A percentile compares a stretch with the other conserved stretches of the same genome.
Conservation (phyloP, 1,284 basidiomycete genomes). For the Golubevia pallescens region DNA sequence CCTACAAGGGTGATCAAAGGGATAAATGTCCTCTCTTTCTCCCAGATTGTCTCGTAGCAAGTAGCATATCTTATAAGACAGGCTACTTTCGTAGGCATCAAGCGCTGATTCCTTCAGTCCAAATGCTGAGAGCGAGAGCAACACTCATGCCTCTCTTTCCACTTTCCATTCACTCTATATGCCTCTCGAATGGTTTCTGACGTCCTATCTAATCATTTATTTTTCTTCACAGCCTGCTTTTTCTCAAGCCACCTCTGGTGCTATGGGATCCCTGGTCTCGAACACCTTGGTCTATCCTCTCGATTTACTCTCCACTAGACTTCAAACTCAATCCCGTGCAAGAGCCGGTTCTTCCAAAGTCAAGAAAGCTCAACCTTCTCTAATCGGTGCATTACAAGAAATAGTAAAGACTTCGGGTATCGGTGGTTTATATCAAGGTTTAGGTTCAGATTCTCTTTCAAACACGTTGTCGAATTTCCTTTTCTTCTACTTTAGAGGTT, state of each 20-base stretch:
- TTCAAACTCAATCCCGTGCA: constrained; percentile 20
- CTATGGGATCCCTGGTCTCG: constrained; percentile 65
- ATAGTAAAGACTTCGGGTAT: constrained; percentile 37
- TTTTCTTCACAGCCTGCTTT: no score
- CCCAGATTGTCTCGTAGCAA: no score
- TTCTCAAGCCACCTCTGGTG: constrained; percentile 66
- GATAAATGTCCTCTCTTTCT: no score
- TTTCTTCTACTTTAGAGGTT: constrained; percentile 52
- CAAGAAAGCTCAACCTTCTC: constrained; percentile 11
- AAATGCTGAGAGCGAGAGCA: no score
- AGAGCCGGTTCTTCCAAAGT: constrained; percentile 15
- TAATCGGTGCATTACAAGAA: constrained; percentile 26
- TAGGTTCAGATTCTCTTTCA: constrained; percentile 65
- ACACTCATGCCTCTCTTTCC: no score
- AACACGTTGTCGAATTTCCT: constrained; percentile 65
- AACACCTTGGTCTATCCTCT: constrained; percentile 68
- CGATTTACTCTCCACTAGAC: constrained; percentile 66
- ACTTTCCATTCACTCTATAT: no score
- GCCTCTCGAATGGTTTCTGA: no score
- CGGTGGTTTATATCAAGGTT: constrained; percentile 60
- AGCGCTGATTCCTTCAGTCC: no score
- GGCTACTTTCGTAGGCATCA: no score
- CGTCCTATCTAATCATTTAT: no score
- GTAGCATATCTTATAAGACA: no score
- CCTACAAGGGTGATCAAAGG: no score